Conservation (phyloP, 2,329 filamentous ascomycete genomes). For the Septoria linicola region DNA sequence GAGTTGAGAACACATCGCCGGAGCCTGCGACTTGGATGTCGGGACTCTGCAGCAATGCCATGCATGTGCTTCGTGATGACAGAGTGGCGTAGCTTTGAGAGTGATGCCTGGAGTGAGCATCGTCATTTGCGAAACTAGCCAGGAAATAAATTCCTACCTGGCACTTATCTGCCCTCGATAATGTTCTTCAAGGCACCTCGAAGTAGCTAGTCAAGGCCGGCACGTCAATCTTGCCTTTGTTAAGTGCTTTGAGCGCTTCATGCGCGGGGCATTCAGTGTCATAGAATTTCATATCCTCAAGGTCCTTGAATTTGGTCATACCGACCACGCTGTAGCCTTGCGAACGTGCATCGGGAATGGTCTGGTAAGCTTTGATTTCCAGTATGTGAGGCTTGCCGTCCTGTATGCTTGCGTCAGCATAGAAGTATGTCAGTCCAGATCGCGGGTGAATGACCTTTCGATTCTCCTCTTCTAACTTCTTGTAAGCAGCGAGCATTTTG, state of each 20-base stretch:
- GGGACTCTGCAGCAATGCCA: too few relatives aligned
- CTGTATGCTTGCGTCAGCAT: slow-evolving; percentile 42
- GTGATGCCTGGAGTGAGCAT: too few relatives aligned
- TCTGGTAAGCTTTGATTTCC: slow-evolving; percentile 54
- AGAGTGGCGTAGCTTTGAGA: too few relatives aligned
- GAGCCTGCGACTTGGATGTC: too few relatives aligned
- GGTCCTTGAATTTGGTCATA: slow-evolving; percentile 61
- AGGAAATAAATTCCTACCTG: too few relatives aligned
- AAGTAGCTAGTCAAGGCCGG: slow-evolving; percentile 23
- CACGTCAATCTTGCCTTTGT: slow-evolving; percentile 14
- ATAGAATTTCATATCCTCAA: slow-evolving; percentile 70
- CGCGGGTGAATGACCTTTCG: slow-evolving; percentile 37
- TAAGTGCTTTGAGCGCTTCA: slow-evolving; percentile 47
- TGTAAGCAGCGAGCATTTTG: slow-evolving; percentile 47
- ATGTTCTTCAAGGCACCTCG: slow-evolving; percentile 12
- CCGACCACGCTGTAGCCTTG: slow-evolving; percentile 66
- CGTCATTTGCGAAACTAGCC: too few relatives aligned
- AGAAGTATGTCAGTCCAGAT: neutral
- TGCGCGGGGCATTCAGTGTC: slow-evolving; percentile 61
- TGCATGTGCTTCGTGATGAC: too few relatives aligned
- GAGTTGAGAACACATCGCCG: too few relatives aligned
- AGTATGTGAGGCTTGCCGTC: slow-evolving; percentile 70
- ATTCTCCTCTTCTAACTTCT: slow-evolving; percentile 44
- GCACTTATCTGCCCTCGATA: too few relatives aligned
- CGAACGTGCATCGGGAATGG: slow-evolving; percentile 58